phyloP scores from a whole-genome alignment of 257 asterid genomes.

The Echites panduratus region DNA sequence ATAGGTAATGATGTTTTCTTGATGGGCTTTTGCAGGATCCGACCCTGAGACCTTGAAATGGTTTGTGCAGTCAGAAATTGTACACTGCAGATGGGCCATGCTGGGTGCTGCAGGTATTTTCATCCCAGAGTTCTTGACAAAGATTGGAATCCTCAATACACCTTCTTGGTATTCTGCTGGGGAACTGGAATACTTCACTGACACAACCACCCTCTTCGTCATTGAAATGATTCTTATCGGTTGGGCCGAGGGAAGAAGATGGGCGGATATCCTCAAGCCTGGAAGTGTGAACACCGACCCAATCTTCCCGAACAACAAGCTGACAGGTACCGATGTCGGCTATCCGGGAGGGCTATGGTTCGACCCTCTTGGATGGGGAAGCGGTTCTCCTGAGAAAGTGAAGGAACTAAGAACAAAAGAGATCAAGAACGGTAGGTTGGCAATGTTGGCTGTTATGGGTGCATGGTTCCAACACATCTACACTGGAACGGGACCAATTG shows the following conservation, averaged over 20 bases:
- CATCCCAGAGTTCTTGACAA: conserved; percentile 93
- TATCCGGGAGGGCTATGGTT: conserved; percentile 97
- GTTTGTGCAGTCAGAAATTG: conserved; percentile 83
- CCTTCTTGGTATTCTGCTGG: conserved; percentile 99
- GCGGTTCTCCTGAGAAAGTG: conserved; percentile 61
- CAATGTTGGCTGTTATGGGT: conserved; percentile 97
- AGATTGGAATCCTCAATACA: conserved; percentile 81
- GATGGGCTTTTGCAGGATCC: conserved; percentile 42
- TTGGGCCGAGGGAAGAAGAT: conserved; percentile 99
- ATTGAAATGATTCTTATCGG: conserved; percentile 83
- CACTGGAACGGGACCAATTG: conserved; percentile 95
- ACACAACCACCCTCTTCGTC: conserved; percentile 78
- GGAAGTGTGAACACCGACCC: conserved; percentile 95
- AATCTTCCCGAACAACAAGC: conserved; percentile 97
- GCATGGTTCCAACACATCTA: conserved; percentile 99
- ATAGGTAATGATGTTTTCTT: not conserved
- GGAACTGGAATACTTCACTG: conserved; percentile 89
- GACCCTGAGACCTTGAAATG: conserved; percentile 96
- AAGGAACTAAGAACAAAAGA: conserved; percentile 97
- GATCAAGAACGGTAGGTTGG: conserved; percentile 88
- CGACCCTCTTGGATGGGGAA: conserved; percentile 96
- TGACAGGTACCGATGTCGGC: conserved; percentile 93
- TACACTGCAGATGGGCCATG: conserved; percentile 99
- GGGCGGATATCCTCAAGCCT: conserved; percentile 96
- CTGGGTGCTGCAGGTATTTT: conserved; percentile 95